Conservation (phyloP, 192 early-diverging fungal genomes). For the Coemansia sp. region DNA sequence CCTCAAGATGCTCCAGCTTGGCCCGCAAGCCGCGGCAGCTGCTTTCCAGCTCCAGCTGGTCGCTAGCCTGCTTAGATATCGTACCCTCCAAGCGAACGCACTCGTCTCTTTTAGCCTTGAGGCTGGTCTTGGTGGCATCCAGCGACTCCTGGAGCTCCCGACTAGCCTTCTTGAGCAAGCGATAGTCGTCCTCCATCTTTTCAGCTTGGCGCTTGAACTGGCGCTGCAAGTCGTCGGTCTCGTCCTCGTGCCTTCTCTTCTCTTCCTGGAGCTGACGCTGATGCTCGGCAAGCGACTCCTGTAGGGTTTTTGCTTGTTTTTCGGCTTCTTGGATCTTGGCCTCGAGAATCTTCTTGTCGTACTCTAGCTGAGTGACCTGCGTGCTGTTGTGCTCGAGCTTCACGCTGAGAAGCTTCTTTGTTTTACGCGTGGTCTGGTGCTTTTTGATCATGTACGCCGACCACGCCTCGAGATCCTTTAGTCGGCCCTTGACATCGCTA, state of each 20-base stretch:
- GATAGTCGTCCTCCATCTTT: conserved; percentile 49
- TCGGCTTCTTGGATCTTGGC: conserved; percentile 38
- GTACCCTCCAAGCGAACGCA: conserved; percentile 39
- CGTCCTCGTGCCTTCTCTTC: conserved; percentile 30
- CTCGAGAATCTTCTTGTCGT: conserved; percentile 36
- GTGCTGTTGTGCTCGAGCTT: conserved; percentile 59
- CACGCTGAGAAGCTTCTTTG: conserved; percentile 57
- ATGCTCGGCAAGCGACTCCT: conserved; percentile 14
- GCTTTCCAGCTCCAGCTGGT: conserved; percentile 50
- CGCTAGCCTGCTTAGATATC: conserved; percentile 45
- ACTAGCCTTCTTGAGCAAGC: conserved; percentile 44
- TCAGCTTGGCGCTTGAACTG: conserved; percentile 33
- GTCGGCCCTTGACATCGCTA: conserved; percentile 64
- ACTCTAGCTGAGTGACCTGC: conserved; percentile 45
- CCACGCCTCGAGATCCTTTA: conserved; percentile 73
- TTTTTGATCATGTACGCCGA: conserved; percentile 57
- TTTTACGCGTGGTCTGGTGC: conserved; percentile 52
- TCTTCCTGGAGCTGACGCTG: conserved; percentile 20
- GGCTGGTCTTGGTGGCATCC: conserved; percentile 27
- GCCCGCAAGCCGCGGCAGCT: conserved; percentile 36
- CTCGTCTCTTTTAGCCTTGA: conserved; percentile 39
- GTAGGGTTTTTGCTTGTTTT: conserved; percentile 23
- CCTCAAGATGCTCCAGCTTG: conserved; percentile 46
- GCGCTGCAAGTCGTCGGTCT: conserved; percentile 34
- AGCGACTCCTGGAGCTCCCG: conserved; percentile 35